Conservation (phyloP, 768 basidiomycete genomes). For the Exidia glandulosa region DNA sequence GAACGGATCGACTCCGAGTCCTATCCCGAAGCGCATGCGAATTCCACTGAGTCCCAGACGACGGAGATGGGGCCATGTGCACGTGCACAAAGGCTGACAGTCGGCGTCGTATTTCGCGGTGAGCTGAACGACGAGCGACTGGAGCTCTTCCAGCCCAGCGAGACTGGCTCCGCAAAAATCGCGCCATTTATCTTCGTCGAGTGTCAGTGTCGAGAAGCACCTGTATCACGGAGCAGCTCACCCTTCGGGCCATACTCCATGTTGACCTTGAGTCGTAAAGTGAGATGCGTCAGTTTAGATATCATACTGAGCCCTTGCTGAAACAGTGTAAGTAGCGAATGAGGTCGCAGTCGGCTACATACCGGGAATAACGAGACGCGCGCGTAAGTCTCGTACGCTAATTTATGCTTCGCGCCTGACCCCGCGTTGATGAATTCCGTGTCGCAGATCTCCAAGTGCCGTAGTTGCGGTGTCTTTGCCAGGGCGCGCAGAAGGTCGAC, state of each 20-base stretch:
- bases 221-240: background rate
- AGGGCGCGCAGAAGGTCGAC: background rate
- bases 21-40: background rate
- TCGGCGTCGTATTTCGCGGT: background rate
- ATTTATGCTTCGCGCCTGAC: background rate
- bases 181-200: background rate
- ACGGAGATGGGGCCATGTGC: background rate
- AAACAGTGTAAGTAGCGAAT: background rate
- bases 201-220: background rate
- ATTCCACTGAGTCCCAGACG: background rate
- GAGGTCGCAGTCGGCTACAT: background rate
- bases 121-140: background rate
- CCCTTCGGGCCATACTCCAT: too few relatives aligned
- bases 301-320: too few relatives aligned
- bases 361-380: background rate
- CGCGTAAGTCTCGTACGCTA: background rate
- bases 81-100: background rate
- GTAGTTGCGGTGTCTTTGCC: background rate
- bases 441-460: background rate
- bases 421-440: background rate
- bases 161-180: background rate
- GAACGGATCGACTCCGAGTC: background rate
- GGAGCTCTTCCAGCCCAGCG: background rate
- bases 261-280: background rate
- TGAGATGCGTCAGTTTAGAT: background rate